Conservation (phyloP, 2,329 filamentous ascomycete species). For the Bipolaris zeicola region DNA sequence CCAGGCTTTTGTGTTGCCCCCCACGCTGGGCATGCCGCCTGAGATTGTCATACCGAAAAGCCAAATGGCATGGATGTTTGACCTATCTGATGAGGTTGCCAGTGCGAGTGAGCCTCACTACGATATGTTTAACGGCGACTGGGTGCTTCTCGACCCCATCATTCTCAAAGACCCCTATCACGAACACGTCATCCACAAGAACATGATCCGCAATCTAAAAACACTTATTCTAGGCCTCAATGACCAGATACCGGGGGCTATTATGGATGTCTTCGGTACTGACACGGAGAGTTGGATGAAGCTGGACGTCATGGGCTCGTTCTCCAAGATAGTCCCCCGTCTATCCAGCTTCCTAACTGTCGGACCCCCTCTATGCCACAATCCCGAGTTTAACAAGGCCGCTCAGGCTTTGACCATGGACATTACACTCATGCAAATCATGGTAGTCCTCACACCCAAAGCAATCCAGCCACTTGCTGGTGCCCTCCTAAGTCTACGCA, state of each 20-base stretch:
- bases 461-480: slow-evolving; percentile 59
- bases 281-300: slow-evolving; percentile 48
- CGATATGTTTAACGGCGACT: slow-evolving; percentile 48
- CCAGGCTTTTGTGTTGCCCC: slow-evolving; percentile 35
- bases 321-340: slow-evolving; percentile 49
- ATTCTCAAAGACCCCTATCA: slow-evolving; percentile 50
- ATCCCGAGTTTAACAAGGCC: slow-evolving; percentile 54
- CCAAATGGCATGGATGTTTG: slow-evolving; percentile 50
- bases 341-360: slow-evolving; percentile 55
- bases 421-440: slow-evolving; percentile 44
- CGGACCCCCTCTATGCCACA: slow-evolving; percentile 53
- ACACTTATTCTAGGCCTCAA: slow-evolving; percentile 45
- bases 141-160: slow-evolving; percentile 45
- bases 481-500: slow-evolving; percentile 52
- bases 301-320: slow-evolving; percentile 43
- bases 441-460: slow-evolving; percentile 56
- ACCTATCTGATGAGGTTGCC: slow-evolving; percentile 51
- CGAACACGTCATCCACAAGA: slow-evolving; percentile 50
- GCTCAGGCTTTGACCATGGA: slow-evolving; percentile 59
- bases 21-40: slow-evolving; percentile 27
- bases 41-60: slow-evolving; percentile 45
- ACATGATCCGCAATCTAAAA: slow-evolving; percentile 49
- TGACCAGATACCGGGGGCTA: slow-evolving; percentile 45
- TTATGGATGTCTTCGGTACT: slow-evolving; percentile 46
- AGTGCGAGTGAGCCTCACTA: slow-evolving; percentile 47